Evolutionary conservation across 139 green algal genomes (phyloP).

Genomic region (Penium margaritaceum): DNA sequence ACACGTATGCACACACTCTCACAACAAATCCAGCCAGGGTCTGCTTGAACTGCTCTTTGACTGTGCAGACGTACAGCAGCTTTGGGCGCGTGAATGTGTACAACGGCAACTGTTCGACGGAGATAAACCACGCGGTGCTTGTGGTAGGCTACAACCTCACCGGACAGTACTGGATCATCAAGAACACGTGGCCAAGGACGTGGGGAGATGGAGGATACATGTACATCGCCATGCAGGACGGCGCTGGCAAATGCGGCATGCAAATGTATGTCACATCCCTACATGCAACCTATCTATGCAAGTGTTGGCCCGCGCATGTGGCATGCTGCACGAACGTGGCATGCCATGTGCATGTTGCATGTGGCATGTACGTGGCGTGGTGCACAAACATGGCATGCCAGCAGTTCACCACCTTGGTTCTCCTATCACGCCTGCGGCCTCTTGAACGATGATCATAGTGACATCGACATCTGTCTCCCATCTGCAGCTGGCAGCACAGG

Average conservation of each 20-base stretch:
- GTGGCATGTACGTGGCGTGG: too few relatives aligned
- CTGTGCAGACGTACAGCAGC: slow-evolving; percentile 4
- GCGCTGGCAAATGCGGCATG: neutral
- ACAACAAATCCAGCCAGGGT: too few relatives aligned
- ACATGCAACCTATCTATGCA: neutral
- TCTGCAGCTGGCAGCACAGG: too few relatives aligned
- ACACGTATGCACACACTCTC: too few relatives aligned
- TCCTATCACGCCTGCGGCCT: neutral
- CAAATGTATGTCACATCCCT: neutral
- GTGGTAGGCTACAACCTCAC: neutral
- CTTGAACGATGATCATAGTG: neutral
- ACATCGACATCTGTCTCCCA: too few relatives aligned
- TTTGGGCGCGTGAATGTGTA: neutral
- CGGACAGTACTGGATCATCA: neutral
- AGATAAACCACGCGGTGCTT: slow-evolving; percentile 8
- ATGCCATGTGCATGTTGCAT: too few relatives aligned
- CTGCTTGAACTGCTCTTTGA: too few relatives aligned
- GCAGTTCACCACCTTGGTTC: neutral
- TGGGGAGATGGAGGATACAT: slow-evolving; percentile 8
- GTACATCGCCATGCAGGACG: slow-evolving; percentile 6
- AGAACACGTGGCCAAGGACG: neutral
- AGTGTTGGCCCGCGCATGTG: neutral
- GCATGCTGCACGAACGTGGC: neutral
- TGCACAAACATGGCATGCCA: too few relatives aligned
- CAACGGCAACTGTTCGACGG: neutral